These are phyloP conservation scores for Rhodosorus marinus DNA, from an alignment of 23 red algal species.

Conservation along the genomic window DNA sequence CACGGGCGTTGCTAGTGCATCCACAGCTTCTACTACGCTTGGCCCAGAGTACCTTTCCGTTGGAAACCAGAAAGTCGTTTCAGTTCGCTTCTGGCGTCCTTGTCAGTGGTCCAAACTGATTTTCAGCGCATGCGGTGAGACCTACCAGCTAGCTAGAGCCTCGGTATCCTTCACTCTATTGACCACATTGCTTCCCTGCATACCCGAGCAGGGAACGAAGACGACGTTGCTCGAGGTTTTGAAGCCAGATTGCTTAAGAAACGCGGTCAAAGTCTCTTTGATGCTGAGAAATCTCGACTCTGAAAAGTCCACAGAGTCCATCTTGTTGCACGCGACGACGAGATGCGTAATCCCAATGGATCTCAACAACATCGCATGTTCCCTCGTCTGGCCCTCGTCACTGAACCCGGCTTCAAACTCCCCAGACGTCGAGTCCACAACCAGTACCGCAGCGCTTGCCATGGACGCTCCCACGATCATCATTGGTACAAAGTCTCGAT, in stretches of 20 bases:
- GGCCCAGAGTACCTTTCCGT: constrained; percentile 91
- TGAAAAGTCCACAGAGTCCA: constrained; percentile 78
- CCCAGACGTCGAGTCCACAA: constrained; percentile 61
- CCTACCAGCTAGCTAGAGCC: constrained; percentile 55
- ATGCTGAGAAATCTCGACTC: constrained; percentile 62
- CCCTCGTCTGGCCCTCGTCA: constrained; percentile 72
- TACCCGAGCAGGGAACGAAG: constrained; percentile 48
- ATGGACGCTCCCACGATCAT: constrained; percentile 88
- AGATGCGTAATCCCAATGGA: constrained; percentile 48
- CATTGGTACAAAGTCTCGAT: constrained; percentile 86
- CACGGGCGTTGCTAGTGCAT: constrained; percentile 19
- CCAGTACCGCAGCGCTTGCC: constrained; percentile 72
- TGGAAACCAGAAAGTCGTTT: too few relatives aligned
- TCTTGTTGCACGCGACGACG: constrained; percentile 86
- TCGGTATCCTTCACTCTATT: constrained; percentile 9
- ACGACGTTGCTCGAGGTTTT: constrained; percentile 41
- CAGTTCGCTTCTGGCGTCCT: too few relatives aligned
- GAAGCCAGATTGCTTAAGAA: constrained; percentile 69
- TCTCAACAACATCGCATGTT: constrained; percentile 64
- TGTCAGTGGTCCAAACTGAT: too few relatives aligned
- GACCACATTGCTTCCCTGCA: constrained; percentile 75
- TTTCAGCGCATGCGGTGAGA: too few relatives aligned
- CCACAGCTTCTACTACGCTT: constrained; percentile 42
- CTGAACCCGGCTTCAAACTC: constrained; percentile 96
- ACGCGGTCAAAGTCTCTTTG: constrained; percentile 37